Evolutionary conservation across 208 protist species (phyloP).

Genomic region (Wallacemonas sp.): DNA sequence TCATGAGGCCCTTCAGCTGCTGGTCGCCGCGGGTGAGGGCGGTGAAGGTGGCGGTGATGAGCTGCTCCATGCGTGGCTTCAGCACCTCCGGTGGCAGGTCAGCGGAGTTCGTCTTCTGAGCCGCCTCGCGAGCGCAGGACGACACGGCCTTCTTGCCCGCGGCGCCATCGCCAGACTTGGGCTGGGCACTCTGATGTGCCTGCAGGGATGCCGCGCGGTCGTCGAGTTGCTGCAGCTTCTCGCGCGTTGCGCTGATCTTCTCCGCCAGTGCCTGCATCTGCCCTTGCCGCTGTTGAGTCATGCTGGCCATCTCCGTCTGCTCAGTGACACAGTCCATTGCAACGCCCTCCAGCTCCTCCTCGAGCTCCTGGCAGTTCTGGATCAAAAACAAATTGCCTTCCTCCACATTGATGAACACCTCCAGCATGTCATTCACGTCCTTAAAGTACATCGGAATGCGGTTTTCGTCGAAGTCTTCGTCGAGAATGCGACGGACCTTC

Average conservation of each 20-base stretch:
- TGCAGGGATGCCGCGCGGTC: slow-evolving; percentile 63
- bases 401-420: slow-evolving; percentile 95
- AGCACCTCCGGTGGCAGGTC: slow-evolving; percentile 62
- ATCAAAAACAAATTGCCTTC: slow-evolving; percentile 97
- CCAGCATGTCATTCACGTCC: slow-evolving; percentile 90
- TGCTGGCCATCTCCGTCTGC: slow-evolving; percentile 81
- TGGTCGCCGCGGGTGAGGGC: slow-evolving; percentile 49
- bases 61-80: slow-evolving; percentile 61
- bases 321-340: slow-evolving; percentile 81
- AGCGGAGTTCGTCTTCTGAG: slow-evolving; percentile 1
- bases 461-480: slow-evolving; percentile 67
- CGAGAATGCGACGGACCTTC: slow-evolving; percentile 48
- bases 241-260: slow-evolving; percentile 73
- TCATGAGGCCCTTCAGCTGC: slow-evolving; percentile 25
- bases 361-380: slow-evolving; percentile 94
- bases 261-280: slow-evolving; percentile 85
- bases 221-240: slow-evolving; percentile 70
- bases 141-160: slow-evolving; percentile 10
- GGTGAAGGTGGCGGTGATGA: slow-evolving; percentile 68
- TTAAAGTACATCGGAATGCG: slow-evolving; percentile 91
- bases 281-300: slow-evolving; percentile 73
- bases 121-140: background rate
- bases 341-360: slow-evolving; percentile 94
- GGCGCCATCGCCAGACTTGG: too few species aligned
- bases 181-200: slow-evolving; percentile 17